Conservation (phyloP, 2,329 filamentous ascomycete genomes). For the Proliferodiscus dingleyae region DNA sequence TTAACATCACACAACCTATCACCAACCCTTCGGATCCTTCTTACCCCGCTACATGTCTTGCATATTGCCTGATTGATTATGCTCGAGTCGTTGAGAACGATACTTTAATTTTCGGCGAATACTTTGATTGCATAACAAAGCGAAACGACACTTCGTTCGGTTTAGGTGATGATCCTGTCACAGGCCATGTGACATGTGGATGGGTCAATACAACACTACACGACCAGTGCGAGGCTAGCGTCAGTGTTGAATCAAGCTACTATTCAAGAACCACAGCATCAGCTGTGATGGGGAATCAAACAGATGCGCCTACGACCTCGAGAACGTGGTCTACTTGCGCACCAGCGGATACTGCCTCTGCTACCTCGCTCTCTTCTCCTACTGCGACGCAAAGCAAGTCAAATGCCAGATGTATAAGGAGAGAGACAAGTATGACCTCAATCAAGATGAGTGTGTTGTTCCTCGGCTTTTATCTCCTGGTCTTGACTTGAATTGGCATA, state of each 20-base stretch:
- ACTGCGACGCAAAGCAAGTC: not conserved
- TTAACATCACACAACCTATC: constrained; percentile 2
- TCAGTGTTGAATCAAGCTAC: not conserved
- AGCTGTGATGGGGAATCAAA: not conserved
- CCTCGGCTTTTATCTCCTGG: too few relatives aligned
- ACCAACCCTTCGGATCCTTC: constrained; percentile 6
- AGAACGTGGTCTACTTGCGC: constrained; percentile 1
- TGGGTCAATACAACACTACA: constrained; percentile 1
- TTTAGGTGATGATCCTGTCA: not conserved
- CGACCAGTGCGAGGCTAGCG: constrained; percentile 1
- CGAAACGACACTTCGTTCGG: not conserved
- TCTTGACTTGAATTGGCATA: too few relatives aligned
- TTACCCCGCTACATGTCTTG: not conserved
- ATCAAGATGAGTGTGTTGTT: not conserved
- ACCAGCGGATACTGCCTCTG: not conserved
- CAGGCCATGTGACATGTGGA: constrained; percentile 1
- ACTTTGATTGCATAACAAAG: constrained; percentile 1
- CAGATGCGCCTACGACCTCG: not conserved
- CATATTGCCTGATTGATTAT: constrained; percentile 5
- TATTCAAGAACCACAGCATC: not conserved
- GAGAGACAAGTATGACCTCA: not conserved
- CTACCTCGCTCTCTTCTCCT: not conserved
- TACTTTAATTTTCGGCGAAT: not conserved
- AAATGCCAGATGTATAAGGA: not conserved
- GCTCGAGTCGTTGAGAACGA: not conserved